These are phyloP conservation scores for Cercospora citrullina DNA, from an alignment of 2,329 filamentous ascomycete species.

Conservation along the genomic window DNA sequence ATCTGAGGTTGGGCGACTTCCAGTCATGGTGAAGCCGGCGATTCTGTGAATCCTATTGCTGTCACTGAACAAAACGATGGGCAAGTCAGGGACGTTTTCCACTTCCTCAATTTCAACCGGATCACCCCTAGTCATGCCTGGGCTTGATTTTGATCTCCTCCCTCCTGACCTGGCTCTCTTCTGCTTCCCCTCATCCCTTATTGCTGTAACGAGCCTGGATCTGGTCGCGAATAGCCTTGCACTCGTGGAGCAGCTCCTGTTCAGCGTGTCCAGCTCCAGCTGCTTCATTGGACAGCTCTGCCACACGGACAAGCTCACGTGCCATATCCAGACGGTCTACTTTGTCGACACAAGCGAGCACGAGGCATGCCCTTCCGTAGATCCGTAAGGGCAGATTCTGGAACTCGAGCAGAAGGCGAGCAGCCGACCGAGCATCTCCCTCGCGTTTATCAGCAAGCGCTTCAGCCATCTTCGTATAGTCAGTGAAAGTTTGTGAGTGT, in stretches of 20 bases:
- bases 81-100: background rate
- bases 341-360: background rate
- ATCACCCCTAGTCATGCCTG: background rate
- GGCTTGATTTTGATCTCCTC: background rate
- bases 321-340: background rate
- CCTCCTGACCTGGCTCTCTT: background rate
- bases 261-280: background rate
- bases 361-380: background rate
- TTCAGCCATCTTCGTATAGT: background rate
- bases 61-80: background rate
- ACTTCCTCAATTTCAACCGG: background rate
- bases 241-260: background rate
- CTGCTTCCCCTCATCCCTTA: background rate
- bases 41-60: background rate
- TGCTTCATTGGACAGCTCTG: background rate
- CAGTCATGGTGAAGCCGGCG: background rate
- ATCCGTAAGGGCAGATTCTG: background rate
- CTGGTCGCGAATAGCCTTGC: background rate
- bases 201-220: background rate
- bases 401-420: background rate
- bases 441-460: background rate
- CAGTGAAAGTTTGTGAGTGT: background rate
- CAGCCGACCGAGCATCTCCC: background rate
- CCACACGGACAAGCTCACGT: background rate
- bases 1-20: background rate